Percentiles rank a stretch among this genome's conserved stretches.
Conservation (phyloP, 2,329 filamentous ascomycete species). For the Diaporthe velutina region DNA sequence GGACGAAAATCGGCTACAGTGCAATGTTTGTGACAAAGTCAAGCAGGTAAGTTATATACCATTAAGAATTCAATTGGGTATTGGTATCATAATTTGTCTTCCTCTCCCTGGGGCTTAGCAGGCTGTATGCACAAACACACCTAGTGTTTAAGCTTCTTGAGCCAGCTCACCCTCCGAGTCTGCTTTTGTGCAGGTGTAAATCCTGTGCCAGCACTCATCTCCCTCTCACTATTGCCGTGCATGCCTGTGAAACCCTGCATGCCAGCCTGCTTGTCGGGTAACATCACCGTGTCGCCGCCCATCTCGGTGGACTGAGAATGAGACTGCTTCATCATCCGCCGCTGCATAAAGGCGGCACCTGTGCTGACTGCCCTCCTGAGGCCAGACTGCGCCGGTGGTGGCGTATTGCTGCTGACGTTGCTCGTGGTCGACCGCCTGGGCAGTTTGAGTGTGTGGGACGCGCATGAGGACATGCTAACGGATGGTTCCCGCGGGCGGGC, state of each 20-base stretch:
- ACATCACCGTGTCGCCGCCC: background rate
- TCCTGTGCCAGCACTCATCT: background rate
- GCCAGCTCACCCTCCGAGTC: slow-evolving; percentile 39
- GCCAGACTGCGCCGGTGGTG: slow-evolving; percentile 23
- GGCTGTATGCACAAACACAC: slow-evolving; percentile 24
- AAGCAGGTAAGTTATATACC: background rate
- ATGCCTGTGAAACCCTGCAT: background rate
- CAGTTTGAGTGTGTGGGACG: slow-evolving; percentile 17
- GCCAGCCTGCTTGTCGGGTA: slow-evolving; percentile 1
- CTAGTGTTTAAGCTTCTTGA: slow-evolving; percentile 40
- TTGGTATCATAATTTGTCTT: slow-evolving; percentile 22
- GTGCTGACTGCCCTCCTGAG: slow-evolving; percentile 58
- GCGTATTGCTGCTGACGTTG: slow-evolving; percentile 2
- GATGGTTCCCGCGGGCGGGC: slow-evolving; percentile 46
- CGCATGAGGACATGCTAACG: slow-evolving; percentile 1
- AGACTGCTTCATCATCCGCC: slow-evolving; percentile 46
- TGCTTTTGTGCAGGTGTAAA: slow-evolving; percentile 30
- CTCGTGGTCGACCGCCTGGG: slow-evolving; percentile 40
- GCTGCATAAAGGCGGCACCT: slow-evolving; percentile 61
- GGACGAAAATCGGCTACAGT: no score
- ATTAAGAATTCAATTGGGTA: slow-evolving; percentile 17
- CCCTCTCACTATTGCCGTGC: background rate
- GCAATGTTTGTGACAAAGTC: background rate
- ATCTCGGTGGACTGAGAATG: slow-evolving; percentile 1
- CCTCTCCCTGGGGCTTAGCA: background rate